Evolutionary conservation across 1,139 yeast species (phyloP).

Genomic region (Tardiomyces blankii): DNA sequence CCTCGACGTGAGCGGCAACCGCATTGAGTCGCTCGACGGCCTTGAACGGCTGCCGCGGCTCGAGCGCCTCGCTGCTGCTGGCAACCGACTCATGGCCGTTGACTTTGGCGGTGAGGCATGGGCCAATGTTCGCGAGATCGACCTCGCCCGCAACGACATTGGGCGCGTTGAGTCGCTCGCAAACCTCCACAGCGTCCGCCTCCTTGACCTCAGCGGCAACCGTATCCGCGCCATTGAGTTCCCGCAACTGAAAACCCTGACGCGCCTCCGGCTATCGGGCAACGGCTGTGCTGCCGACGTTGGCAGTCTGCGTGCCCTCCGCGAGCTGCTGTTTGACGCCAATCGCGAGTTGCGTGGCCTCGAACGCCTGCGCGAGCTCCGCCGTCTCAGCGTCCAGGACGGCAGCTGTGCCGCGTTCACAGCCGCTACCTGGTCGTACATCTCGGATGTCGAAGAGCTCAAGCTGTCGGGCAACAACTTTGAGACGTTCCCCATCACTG

Average conservation of each 20-base stretch:
- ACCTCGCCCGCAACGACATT: conserved; percentile 17
- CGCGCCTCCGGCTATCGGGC: conserved; percentile 10
- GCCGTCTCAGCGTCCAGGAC: conserved; percentile 3
- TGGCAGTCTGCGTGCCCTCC: conserved; percentile 7
- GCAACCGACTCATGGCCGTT: conserved; percentile 16
- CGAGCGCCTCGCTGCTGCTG: conserved; percentile 16
- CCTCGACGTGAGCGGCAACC: conserved; percentile 19
- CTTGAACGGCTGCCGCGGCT: conserved; percentile 21
- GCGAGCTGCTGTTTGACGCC: conserved; percentile 4
- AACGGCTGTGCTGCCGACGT: conserved; percentile 6
- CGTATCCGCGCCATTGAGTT: conserved; percentile 8
- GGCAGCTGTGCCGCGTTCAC: conserved; percentile 1
- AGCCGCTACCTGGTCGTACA: conserved; percentile 5
- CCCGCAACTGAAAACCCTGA: conserved; percentile 7
- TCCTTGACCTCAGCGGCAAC: conserved; percentile 3
- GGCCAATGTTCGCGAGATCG: conserved; percentile 15
- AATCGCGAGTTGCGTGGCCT: conserved; percentile 1
- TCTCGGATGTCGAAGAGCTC: conserved; percentile 17
- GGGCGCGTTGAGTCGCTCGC: conserved; percentile 4
- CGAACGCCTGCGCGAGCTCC: conserved; percentile 1
- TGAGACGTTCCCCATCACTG: conserved; percentile 10
- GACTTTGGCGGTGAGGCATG: conserved; percentile 14
- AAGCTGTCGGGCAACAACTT: conserved; percentile 17
- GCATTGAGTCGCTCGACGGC: conserved; percentile 19
- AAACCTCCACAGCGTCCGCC: conserved; percentile 3